phyloP scores from a whole-genome alignment of 2,329 filamentous ascomycete species.

The Ophiostoma quercus region DNA sequence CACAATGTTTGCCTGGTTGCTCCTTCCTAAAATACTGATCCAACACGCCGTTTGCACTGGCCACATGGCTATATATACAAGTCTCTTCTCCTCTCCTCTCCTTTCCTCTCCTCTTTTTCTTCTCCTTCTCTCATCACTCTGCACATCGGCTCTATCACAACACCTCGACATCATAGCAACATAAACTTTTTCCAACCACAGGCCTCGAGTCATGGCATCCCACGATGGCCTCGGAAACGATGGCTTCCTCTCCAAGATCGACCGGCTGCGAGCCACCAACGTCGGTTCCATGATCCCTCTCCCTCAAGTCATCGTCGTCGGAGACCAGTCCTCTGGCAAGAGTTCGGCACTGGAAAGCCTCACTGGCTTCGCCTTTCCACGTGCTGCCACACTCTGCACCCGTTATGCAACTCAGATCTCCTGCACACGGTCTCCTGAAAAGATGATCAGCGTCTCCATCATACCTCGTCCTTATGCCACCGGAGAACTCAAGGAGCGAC shows the following conservation, averaged over 20 bases:
- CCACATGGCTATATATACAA: background rate
- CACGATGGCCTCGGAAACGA: slow-evolving; percentile 27
- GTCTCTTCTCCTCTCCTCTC: background rate
- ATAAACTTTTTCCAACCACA: too few relatives aligned
- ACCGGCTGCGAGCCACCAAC: slow-evolving; percentile 31
- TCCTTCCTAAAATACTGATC: background rate
- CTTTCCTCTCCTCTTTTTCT: background rate
- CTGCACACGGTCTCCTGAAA: slow-evolving; percentile 31
- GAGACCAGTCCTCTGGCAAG: slow-evolving; percentile 70
- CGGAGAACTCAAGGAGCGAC: slow-evolving; percentile 21
- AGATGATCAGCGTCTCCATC: slow-evolving; percentile 32
- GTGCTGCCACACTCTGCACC: slow-evolving; percentile 29
- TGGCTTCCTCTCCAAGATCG: slow-evolving; percentile 30
- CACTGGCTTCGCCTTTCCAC: slow-evolving; percentile 32
- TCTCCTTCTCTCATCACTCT: background rate
- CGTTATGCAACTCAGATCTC: slow-evolving; percentile 31
- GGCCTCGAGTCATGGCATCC: slow-evolving; percentile 14
- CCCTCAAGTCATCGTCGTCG: slow-evolving; percentile 62
- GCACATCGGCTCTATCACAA: background rate
- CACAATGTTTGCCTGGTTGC: background rate
- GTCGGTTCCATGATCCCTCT: slow-evolving; percentile 30
- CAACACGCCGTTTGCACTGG: background rate
- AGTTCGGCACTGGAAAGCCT: slow-evolving; percentile 63
- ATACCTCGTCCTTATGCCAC: slow-evolving; percentile 28
- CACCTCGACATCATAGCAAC: too few relatives aligned